phyloP scores from a whole-genome alignment of 2,329 filamentous ascomycete genomes.

The Microcyclospora pomicola region DNA sequence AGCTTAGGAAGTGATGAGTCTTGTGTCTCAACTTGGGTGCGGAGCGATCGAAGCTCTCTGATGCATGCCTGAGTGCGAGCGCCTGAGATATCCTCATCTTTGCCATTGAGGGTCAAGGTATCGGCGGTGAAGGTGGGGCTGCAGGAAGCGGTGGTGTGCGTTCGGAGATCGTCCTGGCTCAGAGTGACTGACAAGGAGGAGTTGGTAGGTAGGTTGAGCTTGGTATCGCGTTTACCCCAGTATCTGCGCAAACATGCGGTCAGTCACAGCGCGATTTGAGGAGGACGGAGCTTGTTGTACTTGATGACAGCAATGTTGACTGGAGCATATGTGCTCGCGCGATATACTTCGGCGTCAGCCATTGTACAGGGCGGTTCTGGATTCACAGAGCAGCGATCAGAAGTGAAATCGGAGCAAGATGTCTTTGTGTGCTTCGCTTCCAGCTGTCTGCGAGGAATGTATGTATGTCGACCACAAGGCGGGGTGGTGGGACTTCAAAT shows the following conservation, averaged over 20 bases:
- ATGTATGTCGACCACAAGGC: too few species aligned
- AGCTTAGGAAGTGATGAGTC: slow-evolving; percentile 70
- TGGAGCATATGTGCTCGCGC: slow-evolving; percentile 88
- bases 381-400: not conserved
- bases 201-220: slow-evolving; percentile 69
- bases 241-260: slow-evolving; percentile 37
- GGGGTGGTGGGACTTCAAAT: too few species aligned
- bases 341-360: slow-evolving; percentile 49
- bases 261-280: slow-evolving; percentile 2
- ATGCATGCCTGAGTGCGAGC: slow-evolving; percentile 92
- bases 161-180: slow-evolving; percentile 83
- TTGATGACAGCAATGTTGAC: slow-evolving; percentile 99
- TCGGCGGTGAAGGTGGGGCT: slow-evolving; percentile 57
- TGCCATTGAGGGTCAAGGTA: slow-evolving; percentile 71
- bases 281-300: slow-evolving; percentile 31
- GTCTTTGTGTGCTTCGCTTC: too few species aligned
- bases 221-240: slow-evolving; percentile 94
- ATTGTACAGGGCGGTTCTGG: slow-evolving; percentile 15
- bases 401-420: too few species aligned
- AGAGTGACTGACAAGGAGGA: slow-evolving; percentile 94
- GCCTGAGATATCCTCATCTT: slow-evolving; percentile 69
- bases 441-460: too few species aligned
- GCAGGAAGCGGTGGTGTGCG: slow-evolving; percentile 89
- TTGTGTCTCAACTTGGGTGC: slow-evolving; percentile 57
- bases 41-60: slow-evolving; percentile 65